Conservation (phyloP, 768 basidiomycete genomes). For the Trametes cubensis region DNA sequence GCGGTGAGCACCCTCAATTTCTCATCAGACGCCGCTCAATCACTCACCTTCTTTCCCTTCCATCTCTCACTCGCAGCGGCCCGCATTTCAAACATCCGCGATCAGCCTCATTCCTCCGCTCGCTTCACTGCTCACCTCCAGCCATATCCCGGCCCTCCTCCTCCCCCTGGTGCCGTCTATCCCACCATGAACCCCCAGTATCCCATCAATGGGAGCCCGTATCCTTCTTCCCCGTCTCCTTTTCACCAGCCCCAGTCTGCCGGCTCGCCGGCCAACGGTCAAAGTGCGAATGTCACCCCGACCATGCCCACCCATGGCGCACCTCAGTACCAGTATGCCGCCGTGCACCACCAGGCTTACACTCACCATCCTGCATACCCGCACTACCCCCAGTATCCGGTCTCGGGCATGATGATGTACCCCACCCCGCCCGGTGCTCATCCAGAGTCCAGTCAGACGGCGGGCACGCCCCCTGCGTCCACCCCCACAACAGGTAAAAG, state of each 20-base stretch:
- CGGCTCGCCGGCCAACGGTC: conserved; percentile 41
- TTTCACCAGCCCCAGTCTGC: conserved; percentile 37
- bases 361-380: conserved; percentile 45
- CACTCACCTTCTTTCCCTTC: conserved; percentile 14
- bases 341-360: conserved; percentile 59
- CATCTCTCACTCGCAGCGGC: conserved; percentile 30
- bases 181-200: conserved; percentile 70
- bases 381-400: conserved; percentile 58
- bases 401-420: conserved; percentile 70
- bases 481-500: conserved; percentile 53
- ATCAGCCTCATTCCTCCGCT: conserved; percentile 39
- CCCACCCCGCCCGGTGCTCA: conserved; percentile 44
- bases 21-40: conserved; percentile 14
- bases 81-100: conserved; percentile 37
- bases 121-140: conserved; percentile 45
- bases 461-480: conserved; percentile 32
- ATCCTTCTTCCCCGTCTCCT: conserved; percentile 42
- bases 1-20: conserved; percentile 20
- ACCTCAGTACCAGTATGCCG: conserved; percentile 52
- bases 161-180: conserved; percentile 19
- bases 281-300: conserved; percentile 38
- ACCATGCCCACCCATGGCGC: conserved; percentile 43
- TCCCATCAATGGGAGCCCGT: conserved; percentile 59
- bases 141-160: conserved; percentile 52
- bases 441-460: conserved; percentile 38